Base-by-base conservation (phyloP, 2,329 filamentous ascomycete species). In the Metarhizium album region DNA sequence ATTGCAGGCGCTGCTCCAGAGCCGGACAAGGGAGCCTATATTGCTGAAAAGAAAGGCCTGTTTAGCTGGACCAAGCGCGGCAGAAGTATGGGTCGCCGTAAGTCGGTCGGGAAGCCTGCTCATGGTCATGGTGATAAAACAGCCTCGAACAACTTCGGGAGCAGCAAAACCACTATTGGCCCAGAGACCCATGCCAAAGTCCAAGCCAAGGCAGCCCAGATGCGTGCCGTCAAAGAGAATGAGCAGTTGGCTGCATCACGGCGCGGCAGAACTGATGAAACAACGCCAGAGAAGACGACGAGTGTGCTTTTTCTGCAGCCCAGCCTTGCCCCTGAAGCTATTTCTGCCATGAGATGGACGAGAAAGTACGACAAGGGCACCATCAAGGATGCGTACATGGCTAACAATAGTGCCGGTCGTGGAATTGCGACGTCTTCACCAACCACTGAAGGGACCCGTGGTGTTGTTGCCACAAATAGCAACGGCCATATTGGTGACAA, bases 301-400 rank as follows among this genome's bases (percentile, higher is more conserved):
- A 98, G 93, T 57, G 80, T 95, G 51, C 78, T 96, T 62, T 95
- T 90, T 3, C 73, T 97, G 45, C 90, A 95, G 63, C 86, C 90
- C 1, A 79, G 83, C 49, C 85, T 97, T 54, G 76, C 90, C 61
- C 89, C 77, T 49, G 93, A 95, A 65, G 91, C 90, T 18, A 93
- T 87, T 8, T 87, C 90, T 23, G 93, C 93, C 1, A 85, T 98
- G 83, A 95, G 95, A 67, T 98, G 93, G 93, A 89, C 91, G 31
- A 91, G 78, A 67, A 90, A 90, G 60, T 97, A 96, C 64, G 93
- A 97, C 69, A 94, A 93, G 69, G 84, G 93, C 60, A 76, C 84
- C 7, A 84, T 95, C 55, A 83, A 90, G 49, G 83, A 88, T 56
- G 83, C 87, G n/a, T 97, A 97, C 67, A 75, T 97, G 48, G 80